Conservation (phyloP, 129 eudicot genomes). For the Saussurea involucrata region DNA sequence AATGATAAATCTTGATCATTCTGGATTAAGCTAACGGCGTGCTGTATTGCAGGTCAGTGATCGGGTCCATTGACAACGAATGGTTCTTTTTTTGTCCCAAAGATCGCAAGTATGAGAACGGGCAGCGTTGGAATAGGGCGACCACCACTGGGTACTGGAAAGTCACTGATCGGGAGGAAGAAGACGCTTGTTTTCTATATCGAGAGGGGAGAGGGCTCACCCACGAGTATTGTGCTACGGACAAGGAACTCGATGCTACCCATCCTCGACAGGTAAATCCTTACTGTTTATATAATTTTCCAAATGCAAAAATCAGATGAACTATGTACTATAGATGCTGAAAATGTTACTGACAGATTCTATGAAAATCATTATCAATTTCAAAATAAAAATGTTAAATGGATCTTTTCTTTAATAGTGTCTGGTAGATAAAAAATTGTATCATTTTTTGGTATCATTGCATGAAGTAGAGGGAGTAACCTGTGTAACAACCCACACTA, state of each 20-base stretch:
- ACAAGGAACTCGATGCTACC: constrained; percentile 67
- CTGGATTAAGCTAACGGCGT: too few relatives aligned
- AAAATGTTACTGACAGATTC: too few relatives aligned
- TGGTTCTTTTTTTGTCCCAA: constrained; percentile 89
- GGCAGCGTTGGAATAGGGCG: constrained; percentile 69
- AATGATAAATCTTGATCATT: not conserved
- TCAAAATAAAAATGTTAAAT: too few relatives aligned
- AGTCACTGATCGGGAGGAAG: constrained; percentile 80
- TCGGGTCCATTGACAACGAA: constrained; percentile 60
- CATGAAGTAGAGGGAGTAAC: too few relatives aligned
- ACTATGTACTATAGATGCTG: too few relatives aligned
- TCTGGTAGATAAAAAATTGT: too few relatives aligned
- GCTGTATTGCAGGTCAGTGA: constrained; percentile 46
- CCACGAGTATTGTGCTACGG: constrained; percentile 77
- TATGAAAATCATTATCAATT: too few relatives aligned
- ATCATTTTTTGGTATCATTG: too few relatives aligned
- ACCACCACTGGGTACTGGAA: constrained; percentile 81
- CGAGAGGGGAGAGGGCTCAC: constrained; percentile 70
- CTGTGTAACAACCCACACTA: too few relatives aligned
- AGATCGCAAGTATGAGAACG: constrained; percentile 79
- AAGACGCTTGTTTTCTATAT: constrained; percentile 71
- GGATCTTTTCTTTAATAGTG: too few relatives aligned
- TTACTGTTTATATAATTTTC: too few relatives aligned
- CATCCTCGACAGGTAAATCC: constrained; percentile 75
- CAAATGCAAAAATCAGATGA: too few relatives aligned